These are phyloP conservation scores for Pachysandra terminalis DNA, from an alignment of 164 flowering plant genomes.

Conservation along the genomic window DNA sequence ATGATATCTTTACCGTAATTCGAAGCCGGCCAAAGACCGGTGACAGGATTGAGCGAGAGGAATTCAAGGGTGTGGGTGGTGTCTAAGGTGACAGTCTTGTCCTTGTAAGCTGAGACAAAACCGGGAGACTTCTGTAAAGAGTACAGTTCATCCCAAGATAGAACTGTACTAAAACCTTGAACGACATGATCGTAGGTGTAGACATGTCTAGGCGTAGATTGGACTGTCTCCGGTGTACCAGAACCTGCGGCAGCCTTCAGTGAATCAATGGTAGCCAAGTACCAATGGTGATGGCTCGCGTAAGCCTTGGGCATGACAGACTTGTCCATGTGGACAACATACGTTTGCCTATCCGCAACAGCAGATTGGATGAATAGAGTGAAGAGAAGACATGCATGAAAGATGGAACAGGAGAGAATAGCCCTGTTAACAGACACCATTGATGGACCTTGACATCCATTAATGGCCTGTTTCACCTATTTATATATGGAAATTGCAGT, in stretches of 20 bases:
- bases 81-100: constrained; percentile 27
- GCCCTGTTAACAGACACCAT: background rate
- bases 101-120: constrained; percentile 34
- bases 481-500: too few species aligned
- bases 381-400: constrained; percentile 17
- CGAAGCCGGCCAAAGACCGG: constrained; percentile 57
- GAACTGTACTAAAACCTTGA: constrained; percentile 47
- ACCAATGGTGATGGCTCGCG: constrained; percentile 37
- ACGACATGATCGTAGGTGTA: constrained; percentile 38
- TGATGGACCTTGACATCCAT: background rate
- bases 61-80: constrained; percentile 56
- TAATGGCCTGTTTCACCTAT: too few species aligned
- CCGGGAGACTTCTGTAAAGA: constrained; percentile 25
- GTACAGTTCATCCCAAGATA: constrained; percentile 29
- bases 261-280: constrained; percentile 32
- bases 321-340: constrained; percentile 62
- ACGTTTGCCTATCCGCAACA: constrained; percentile 21
- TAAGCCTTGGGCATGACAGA: constrained; percentile 45
- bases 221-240: background rate
- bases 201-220: constrained; percentile 14
- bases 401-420: background rate
- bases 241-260: constrained; percentile 11
- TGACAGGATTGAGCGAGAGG: constrained; percentile 31
- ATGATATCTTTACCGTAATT: constrained; percentile 51
- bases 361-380: background rate